Base-by-base conservation (phyloP, 768 basidiomycete species). In the Hericium alpestre region DNA sequence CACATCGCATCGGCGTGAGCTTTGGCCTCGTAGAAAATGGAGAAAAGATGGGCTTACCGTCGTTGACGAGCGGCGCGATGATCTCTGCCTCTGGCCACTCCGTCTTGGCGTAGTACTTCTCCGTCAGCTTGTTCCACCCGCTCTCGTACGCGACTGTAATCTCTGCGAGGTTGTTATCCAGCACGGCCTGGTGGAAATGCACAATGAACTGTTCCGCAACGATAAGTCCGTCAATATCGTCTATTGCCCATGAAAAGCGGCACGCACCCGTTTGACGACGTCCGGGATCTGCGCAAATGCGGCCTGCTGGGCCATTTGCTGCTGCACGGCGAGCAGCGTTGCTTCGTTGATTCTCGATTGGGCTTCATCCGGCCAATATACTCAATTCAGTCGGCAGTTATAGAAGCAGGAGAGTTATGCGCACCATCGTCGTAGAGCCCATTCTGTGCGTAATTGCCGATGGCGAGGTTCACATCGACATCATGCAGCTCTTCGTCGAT, bases 21-120 rank as follows among this genome's bases (percentile, higher is more conserved):
- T 3, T 40, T 9, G 25, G 40, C 3, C 40, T 11, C 39, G 38
- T 20, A 47, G 43, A 27, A 37, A 51, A 47, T 27, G 41, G 55
- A 10, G 18, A 23, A 39, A n/a, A 25, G n/a, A 7, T 25, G 9
- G 38, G 68, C 84, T 58, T 54, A 90, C 90, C 92, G 70, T 96
- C 91, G 66, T 93, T 87, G 56, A 98, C 93, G 61, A 99, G 76
- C 5, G 93, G 93, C 4, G 93, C 88, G 65, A 99, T 92, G 59
- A 92, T 74, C 74, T 99, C 95, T 6, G 93, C 93, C 68, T 97
- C 93, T 0, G 95, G 95, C 95, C 95, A 98, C 69, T 99, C 95
- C 2, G 84, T 84, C 69, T 87, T 90, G 6, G 91, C 71, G 66
- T 96, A 99, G 75, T 87, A 93, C 74, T 94, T 93, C 75, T 96